Evolutionary conservation across 192 early-diverging fungal genomes (phyloP), one percentile per base, ranked within the genome.

Genomic region (Coemansia sp.): DNA sequence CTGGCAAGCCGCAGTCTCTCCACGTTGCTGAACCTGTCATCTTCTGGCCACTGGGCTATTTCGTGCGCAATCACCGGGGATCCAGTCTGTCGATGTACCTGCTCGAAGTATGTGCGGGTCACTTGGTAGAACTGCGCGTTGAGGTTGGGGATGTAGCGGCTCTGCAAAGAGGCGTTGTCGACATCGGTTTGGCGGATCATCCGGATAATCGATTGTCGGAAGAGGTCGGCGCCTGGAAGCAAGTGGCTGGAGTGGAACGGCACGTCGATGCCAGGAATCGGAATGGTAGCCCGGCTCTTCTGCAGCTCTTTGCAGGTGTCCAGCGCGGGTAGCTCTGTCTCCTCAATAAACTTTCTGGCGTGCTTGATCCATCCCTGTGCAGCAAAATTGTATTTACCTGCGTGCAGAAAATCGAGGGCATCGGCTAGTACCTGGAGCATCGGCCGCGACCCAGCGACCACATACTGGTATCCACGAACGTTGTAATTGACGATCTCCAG

Each of bases 401-500:
- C 52, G 33, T 91, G 86, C 83, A 92, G 89, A 49, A 85, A 87
- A 85, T 98, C 95, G 34, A 98, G 83, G 22, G 92, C 90, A 30
- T 72, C 75, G 6, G 91, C 84, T 42, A 98, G 85, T 16, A 87
- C 80, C 20, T 91, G 89, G 50, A 98, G 81, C 84, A 88, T 89
- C 38, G 82, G 69, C 42, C 91, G 81, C 29, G 90, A 87, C 68
- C 96, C 96, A 36, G 96, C 92, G 32, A 93, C 89, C n/a, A 98
- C 92, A 68, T 98, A 98, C 84, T 98, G 96, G 85, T 90, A 87
- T 79, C 93, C 93, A 72, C 93, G 93, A 42, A 98, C 94, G 83
- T 98, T 98, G 89, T 88, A 95, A 83, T 98, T 98, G 75, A 98
- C 94, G 68, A 96, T 94, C 69, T 98, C 96, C 63, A 96, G 72